Evolutionary conservation across 805 yeast species (phyloP).

Genomic region (Teunomyces funiuensis): DNA sequence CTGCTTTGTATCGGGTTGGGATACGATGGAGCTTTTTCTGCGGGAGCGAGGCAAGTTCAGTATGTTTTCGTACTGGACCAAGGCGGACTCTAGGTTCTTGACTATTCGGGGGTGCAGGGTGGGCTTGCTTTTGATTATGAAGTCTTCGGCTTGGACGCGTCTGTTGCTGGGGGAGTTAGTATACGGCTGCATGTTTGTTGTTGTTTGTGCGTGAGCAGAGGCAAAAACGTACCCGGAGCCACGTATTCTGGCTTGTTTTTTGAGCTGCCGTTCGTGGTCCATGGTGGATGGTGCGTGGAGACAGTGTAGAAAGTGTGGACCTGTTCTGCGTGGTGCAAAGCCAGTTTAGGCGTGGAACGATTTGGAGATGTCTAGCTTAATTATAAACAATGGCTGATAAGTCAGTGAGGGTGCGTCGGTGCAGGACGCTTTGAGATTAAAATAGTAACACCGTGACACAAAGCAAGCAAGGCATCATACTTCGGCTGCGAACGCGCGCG

Average conservation of each 20-base stretch:
- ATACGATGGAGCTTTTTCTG: slow-evolving; percentile 6
- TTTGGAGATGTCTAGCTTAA: not conserved
- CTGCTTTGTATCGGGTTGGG: not conserved
- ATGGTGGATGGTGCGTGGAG: too few relatives aligned
- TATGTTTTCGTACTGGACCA: slow-evolving; percentile 21
- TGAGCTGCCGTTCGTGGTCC: slow-evolving; percentile 13
- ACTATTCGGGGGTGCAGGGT: slow-evolving; percentile 9
- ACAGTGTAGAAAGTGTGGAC: too few relatives aligned
- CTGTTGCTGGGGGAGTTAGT: slow-evolving; percentile 20
- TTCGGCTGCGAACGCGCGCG: too few relatives aligned
- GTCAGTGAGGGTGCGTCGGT: not conserved
- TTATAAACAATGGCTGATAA: slow-evolving; percentile 2
- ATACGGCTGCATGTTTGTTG: not conserved
- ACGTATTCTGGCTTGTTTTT: slow-evolving; percentile 34
- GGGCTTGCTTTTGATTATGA: slow-evolving; percentile 14
- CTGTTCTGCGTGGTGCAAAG: not conserved
- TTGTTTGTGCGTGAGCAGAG: not conserved
- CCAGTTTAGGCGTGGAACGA: not conserved
- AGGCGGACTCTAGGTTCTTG: slow-evolving; percentile 24
- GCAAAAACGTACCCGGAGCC: slow-evolving; percentile 43
- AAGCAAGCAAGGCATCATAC: not conserved
- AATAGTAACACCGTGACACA: not conserved
- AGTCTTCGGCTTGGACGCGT: slow-evolving; percentile 16
- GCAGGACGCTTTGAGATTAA: slow-evolving; percentile 1
- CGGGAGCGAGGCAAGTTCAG: slow-evolving; percentile 18